Percentiles rank a stretch among this genome's conserved stretches.
phyloP scores from a whole-genome alignment of 495 filamentous ascomycete genomes.

The Penicillium pulvis region DNA sequence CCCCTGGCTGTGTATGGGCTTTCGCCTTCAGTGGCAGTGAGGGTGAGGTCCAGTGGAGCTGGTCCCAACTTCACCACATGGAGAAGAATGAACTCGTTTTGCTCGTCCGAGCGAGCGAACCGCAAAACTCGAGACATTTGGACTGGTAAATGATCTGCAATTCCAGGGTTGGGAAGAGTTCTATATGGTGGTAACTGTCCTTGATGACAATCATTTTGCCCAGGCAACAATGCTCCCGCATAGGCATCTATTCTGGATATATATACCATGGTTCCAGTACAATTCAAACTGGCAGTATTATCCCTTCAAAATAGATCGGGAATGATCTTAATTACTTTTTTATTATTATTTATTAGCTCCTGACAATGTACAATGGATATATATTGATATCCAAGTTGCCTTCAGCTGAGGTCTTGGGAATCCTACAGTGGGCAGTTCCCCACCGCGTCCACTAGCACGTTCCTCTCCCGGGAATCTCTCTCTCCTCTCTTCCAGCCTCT shows the following conservation, averaged over 20 bases:
- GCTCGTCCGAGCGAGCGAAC: slow-evolving; percentile 56
- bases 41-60: slow-evolving; percentile 57
- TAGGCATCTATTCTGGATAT: background rate
- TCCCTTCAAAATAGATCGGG: no score
- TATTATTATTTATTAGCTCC: no score
- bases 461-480: slow-evolving; percentile 27
- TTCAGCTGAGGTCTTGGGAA: background rate
- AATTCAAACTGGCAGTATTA: no score
- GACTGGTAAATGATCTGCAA: no score
- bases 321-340: background rate
- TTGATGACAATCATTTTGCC: background rate
- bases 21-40: slow-evolving; percentile 70
- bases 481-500: slow-evolving; percentile 29
- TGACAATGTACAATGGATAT: no score
- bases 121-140: slow-evolving; percentile 47
- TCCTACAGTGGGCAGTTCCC: slow-evolving; percentile 1
- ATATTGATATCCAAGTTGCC: no score
- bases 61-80: slow-evolving; percentile 52
- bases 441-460: slow-evolving; percentile 18
- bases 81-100: slow-evolving; percentile 57
- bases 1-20: slow-evolving; percentile 58
- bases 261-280: background rate
- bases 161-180: no score
- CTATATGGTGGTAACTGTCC: no score
- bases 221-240: background rate